A percentile compares a stretch with the other conserved stretches of the same genome.
Conservation (phyloP, 1,284 basidiomycete species). For the Singerocomus inundabilis region DNA sequence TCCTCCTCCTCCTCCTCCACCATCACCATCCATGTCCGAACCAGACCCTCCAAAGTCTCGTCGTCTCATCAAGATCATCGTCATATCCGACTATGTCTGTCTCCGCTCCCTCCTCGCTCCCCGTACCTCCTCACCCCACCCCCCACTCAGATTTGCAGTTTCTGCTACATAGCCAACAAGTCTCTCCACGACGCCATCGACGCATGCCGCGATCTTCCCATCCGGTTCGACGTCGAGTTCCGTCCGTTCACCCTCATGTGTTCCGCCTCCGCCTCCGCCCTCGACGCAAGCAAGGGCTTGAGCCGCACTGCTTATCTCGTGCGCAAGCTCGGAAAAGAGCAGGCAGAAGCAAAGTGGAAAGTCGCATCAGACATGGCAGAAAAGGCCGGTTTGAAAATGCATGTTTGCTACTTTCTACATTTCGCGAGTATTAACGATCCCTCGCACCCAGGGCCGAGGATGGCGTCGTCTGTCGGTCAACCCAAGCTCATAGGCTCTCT, state of each 20-base stretch:
- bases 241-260: constrained; percentile 69
- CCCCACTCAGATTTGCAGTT: constrained; percentile 69
- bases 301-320: constrained; percentile 36
- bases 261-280: constrained; percentile 42
- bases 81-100: constrained; percentile 72
- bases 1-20: neutral
- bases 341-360: constrained; percentile 46
- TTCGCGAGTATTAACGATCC: neutral
- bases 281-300: constrained; percentile 43
- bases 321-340: constrained; percentile 59
- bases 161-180: constrained; percentile 73
- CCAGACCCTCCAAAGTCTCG: constrained; percentile 22
- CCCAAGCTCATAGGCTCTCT: constrained; percentile 68
- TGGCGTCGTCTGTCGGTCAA: constrained; percentile 65
- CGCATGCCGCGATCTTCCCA: constrained; percentile 57
- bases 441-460: constrained; percentile 44
- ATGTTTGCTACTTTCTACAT: constrained; percentile 28
- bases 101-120: constrained; percentile 2
- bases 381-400: constrained; percentile 68
- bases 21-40: constrained; percentile 24
- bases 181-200: constrained; percentile 68
- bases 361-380: constrained; percentile 52
- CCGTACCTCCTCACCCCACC: constrained; percentile 3
- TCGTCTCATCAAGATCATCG: constrained; percentile 59
- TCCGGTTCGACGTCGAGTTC: constrained; percentile 72